Percentiles rank a stretch among this genome's conserved stretches.
These are phyloP conservation scores for Dacryopinax primogenitus DNA, from an alignment of 768 basidiomycete species.

Conservation along the genomic window DNA sequence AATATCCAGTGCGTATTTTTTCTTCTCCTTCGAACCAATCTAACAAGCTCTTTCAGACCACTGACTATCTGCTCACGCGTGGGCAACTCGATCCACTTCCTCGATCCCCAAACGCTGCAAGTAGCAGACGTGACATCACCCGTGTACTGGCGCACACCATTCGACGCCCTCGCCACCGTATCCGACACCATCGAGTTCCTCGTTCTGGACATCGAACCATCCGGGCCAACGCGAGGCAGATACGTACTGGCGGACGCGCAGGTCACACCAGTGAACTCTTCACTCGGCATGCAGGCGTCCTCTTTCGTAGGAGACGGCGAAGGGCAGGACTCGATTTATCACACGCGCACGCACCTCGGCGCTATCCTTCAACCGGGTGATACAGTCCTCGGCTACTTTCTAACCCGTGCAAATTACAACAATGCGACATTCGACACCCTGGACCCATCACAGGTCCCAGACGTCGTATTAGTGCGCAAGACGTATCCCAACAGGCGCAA, in stretches of 20 bases:
- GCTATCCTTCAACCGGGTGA: conserved; percentile 90
- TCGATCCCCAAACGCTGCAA: conserved; percentile 81
- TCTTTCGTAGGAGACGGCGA: conserved; percentile 54
- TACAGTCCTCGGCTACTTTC: conserved; percentile 78
- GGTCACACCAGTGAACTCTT: conserved; percentile 72
- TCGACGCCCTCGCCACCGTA: conserved; percentile 67
- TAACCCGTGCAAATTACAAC: conserved; percentile 87
- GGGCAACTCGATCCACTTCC: conserved; percentile 77
- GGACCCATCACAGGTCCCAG: conserved; percentile 53
- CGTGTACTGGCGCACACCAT: conserved; percentile 85
- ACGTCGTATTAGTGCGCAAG: conserved; percentile 89
- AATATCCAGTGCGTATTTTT: conserved; percentile 50
- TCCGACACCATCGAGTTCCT: conserved; percentile 89
- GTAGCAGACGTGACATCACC: conserved; percentile 62
- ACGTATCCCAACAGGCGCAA: conserved; percentile 86
- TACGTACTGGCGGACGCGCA: conserved; percentile 79
- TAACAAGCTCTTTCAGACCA: conserved; percentile 32
- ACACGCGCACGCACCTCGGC: conserved; percentile 94
- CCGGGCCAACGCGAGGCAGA: conserved; percentile 57
- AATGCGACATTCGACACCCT: conserved; percentile 68
- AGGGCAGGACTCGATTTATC: conserved; percentile 64
- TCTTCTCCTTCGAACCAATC: neutral
- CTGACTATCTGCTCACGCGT: conserved; percentile 81
- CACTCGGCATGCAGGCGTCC: conserved; percentile 37
- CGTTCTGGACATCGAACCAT: conserved; percentile 84